Evolutionary conservation across 2,329 filamentous ascomycete genomes (phyloP).

Genomic region (Penicillium sp.): DNA sequence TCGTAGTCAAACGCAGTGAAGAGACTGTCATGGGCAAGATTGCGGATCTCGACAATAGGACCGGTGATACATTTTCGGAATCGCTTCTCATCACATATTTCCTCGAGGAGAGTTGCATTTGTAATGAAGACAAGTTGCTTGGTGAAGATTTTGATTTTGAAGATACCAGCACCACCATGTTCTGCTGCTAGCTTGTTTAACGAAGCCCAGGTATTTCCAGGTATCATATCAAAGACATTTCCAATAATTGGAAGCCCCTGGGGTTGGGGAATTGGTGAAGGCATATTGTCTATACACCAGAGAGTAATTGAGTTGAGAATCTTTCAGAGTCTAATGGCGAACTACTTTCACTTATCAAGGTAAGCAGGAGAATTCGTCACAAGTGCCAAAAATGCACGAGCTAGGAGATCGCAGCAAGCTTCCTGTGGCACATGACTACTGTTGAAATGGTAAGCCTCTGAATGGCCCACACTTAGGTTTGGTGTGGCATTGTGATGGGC

Average conservation of each 20-base stretch:
- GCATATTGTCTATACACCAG: conserved; percentile 29
- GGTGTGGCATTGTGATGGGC: not conserved
- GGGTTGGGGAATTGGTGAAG: conserved; percentile 53
- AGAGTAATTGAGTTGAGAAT: not conserved
- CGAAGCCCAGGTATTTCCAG: conserved; percentile 52
- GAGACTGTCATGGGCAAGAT: conserved; percentile 63
- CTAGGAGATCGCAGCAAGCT: not conserved
- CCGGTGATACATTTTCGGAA: conserved; percentile 57
- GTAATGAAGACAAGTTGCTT: conserved; percentile 53
- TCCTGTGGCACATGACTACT: not conserved
- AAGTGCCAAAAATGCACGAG: not conserved
- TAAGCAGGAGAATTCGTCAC: not conserved
- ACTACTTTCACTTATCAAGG: not conserved
- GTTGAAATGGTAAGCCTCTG: not conserved
- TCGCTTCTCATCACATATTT: conserved; percentile 65
- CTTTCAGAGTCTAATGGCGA: not conserved
- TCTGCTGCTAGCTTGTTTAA: conserved; percentile 51
- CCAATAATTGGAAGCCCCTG: conserved; percentile 53
- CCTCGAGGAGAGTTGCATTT: conserved; percentile 59
- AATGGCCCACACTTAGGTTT: not conserved
- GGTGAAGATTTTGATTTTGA: conserved; percentile 53
- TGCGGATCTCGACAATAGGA: conserved; percentile 57
- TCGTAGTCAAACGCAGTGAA: conserved; percentile 58
- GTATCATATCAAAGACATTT: conserved; percentile 53
- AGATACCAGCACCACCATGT: conserved; percentile 59